Conservation (phyloP, 1,284 basidiomycete genomes). For the Trametes pubescens region DNA sequence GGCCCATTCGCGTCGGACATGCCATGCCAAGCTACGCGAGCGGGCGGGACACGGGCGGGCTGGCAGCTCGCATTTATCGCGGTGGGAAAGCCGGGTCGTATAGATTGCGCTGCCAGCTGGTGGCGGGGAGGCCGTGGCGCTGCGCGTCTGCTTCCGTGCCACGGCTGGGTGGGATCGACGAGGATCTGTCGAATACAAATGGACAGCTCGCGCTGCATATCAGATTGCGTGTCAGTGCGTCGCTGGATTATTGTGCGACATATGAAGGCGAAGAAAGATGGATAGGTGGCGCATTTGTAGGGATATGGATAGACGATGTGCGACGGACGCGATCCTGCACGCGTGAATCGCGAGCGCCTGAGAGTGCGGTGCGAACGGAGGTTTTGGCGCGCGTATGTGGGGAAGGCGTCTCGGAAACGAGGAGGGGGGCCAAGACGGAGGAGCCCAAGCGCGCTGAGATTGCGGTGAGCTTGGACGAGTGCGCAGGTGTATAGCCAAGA, state of each 20-base stretch:
- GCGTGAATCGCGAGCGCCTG: neutral
- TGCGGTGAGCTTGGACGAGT: neutral
- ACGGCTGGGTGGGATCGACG: slow-evolving; percentile 20
- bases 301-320: neutral
- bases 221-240: neutral
- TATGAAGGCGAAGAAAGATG: neutral
- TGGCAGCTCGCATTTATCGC: slow-evolving; percentile 24
- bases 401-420: slow-evolving; percentile 16
- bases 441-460: neutral
- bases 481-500: slow-evolving; percentile 8
- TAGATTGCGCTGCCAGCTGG: slow-evolving; percentile 14
- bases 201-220: slow-evolving; percentile 9
- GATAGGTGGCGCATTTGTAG: slow-evolving; percentile 1
- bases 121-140: slow-evolving; percentile 18
- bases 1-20: slow-evolving; percentile 22
- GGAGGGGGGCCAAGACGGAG: slow-evolving; percentile 18
- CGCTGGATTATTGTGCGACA: neutral
- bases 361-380: slow-evolving; percentile 13
- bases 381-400: slow-evolving; percentile 1
- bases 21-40: too few relatives aligned
- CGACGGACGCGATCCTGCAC: neutral
- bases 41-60: neutral
- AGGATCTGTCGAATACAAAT: slow-evolving; percentile 19
- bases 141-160: slow-evolving; percentile 15
- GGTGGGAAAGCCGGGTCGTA: slow-evolving; percentile 28